A percentile compares a stretch with the other conserved stretches of the same genome.
Conservation (phyloP, 805 yeast species). For the Kluyveromyces siamensis region DNA sequence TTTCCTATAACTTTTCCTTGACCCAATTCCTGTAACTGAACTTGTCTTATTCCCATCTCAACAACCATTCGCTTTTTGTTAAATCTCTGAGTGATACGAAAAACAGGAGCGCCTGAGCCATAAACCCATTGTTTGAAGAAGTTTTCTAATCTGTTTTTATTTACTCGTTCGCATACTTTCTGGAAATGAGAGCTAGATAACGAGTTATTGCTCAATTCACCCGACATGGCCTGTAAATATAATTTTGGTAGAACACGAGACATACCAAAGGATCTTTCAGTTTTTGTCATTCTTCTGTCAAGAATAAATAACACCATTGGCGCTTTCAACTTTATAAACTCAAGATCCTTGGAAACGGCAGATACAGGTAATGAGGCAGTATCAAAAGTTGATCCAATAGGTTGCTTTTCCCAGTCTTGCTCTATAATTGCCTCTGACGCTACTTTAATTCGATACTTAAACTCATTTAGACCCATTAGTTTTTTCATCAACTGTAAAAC, state of each 20-base stretch:
- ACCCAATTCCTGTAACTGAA: conserved; percentile 56
- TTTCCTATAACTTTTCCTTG: conserved; percentile 17
- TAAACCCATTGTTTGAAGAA: conserved; percentile 93
- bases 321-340: conserved; percentile 67
- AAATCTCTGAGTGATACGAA: conserved; percentile 82
- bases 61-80: conserved; percentile 89
- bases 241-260: conserved; percentile 86
- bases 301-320: conserved; percentile 78
- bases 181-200: conserved; percentile 80
- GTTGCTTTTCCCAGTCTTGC: conserved; percentile 69
- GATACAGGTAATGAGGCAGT: conserved; percentile 25
- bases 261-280: conserved; percentile 88
- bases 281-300: conserved; percentile 90
- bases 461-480: conserved; percentile 79
- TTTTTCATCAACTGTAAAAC: conserved; percentile 56
- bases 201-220: conserved; percentile 72
- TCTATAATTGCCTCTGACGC: conserved; percentile 59
- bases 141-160: conserved; percentile 68
- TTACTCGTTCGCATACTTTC: conserved; percentile 90
- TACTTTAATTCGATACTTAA: conserved; percentile 57
- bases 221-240: conserved; percentile 90
- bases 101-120: conserved; percentile 82
- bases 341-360: conserved; percentile 37
- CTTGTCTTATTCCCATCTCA: conserved; percentile 90
- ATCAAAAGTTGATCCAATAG: conserved; percentile 59